Percentiles rank a stretch among this genome's conserved stretches.
phyloP scores from a whole-genome alignment of 495 filamentous ascomycete species.

The Glarea lozoyensis region DNA sequence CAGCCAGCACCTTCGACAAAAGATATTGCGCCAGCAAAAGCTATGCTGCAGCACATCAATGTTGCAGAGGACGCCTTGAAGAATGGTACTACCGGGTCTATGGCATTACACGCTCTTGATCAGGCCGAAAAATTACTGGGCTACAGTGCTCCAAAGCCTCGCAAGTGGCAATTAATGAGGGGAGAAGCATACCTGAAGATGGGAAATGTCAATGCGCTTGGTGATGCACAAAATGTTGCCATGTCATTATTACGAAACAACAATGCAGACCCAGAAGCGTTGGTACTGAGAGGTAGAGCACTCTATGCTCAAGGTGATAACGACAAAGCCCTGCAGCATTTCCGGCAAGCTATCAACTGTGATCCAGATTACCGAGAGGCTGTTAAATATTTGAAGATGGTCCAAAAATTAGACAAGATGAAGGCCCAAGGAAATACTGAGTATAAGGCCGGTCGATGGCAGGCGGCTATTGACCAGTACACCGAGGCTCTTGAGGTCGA shows the following conservation, averaged over 20 bases:
- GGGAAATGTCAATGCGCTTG: conserved; percentile 78
- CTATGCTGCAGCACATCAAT: conserved; percentile 74
- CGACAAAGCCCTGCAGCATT: conserved; percentile 87
- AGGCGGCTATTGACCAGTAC: conserved; percentile 75
- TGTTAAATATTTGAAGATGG: conserved; percentile 72
- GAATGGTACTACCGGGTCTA: conserved; percentile 68
- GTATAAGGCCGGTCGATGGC: conserved; percentile 77
- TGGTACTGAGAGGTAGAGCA: conserved; percentile 80
- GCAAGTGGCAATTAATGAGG: conserved; percentile 87
- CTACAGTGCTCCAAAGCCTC: conserved; percentile 59
- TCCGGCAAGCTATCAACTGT: conserved; percentile 79
- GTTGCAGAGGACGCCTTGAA: conserved; percentile 71
- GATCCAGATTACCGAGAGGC: conserved; percentile 88
- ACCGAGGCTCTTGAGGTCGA: conserved; percentile 78
- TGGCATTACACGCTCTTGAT: conserved; percentile 87
- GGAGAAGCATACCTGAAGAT: conserved; percentile 94
- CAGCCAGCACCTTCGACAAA: conserved; percentile 68
- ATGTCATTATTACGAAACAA: conserved; percentile 80
- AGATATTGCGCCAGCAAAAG: conserved; percentile 68
- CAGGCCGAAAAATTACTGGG: conserved; percentile 77
- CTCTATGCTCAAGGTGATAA: conserved; percentile 90
- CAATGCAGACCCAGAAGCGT: conserved; percentile 83
- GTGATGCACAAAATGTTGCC: conserved; percentile 86
- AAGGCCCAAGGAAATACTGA: conserved; percentile 88
- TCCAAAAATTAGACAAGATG: conserved; percentile 83